Evolutionary conservation across 1,139 yeast species (phyloP).

Genomic region (Meyerozyma carpophila): DNA sequence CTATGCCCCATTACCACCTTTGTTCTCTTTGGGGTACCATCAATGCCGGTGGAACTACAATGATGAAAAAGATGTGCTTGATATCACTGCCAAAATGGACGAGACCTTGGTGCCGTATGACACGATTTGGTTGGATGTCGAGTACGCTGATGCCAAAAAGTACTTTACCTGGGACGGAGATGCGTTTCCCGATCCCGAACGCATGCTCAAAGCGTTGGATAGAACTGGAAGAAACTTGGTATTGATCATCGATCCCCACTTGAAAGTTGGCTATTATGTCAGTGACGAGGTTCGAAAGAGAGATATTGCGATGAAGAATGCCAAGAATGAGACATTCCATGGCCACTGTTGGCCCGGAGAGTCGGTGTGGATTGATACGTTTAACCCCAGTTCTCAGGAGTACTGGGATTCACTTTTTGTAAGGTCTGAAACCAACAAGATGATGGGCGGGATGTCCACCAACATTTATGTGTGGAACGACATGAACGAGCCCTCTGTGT

Average conservation of each 20-base stretch:
- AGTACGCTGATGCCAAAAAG: slow-evolving; percentile 78
- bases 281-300: slow-evolving; percentile 47
- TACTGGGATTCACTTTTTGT: slow-evolving; percentile 50
- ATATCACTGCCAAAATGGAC: slow-evolving; percentile 67
- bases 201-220: slow-evolving; percentile 60
- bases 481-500: slow-evolving; percentile 96
- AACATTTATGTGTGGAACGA: slow-evolving; percentile 93
- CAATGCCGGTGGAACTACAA: slow-evolving; percentile 98
- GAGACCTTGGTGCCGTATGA: slow-evolving; percentile 76
- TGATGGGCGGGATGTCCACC: slow-evolving; percentile 43
- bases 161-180: slow-evolving; percentile 88
- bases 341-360: slow-evolving; percentile 99
- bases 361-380: slow-evolving; percentile 86
- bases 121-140: slow-evolving; percentile 92
- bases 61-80: slow-evolving; percentile 76
- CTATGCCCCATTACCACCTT: slow-evolving; percentile 64
- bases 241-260: slow-evolving; percentile 86
- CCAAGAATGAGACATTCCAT: slow-evolving; percentile 40
- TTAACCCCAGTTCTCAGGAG: slow-evolving; percentile 55
- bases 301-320: slow-evolving; percentile 35
- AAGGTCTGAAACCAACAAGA: slow-evolving; percentile 16
- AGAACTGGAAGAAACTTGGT: slow-evolving; percentile 77
- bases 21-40: slow-evolving; percentile 83
- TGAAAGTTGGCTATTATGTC: slow-evolving; percentile 64
- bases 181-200: slow-evolving; percentile 67